phyloP scores from a whole-genome alignment of 169 alveolate species.

The Cryptosporidium xiaoi region DNA sequence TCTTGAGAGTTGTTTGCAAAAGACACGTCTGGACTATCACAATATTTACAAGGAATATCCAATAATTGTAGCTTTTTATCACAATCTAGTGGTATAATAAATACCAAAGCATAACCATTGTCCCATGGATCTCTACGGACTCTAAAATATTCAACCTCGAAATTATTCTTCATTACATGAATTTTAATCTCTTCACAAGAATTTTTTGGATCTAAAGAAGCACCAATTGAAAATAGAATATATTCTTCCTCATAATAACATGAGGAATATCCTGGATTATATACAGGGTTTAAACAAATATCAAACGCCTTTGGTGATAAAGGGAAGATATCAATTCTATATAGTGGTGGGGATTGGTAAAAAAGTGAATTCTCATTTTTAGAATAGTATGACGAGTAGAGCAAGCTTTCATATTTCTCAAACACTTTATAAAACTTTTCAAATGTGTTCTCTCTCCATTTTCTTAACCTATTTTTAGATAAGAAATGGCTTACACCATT shows the following conservation, averaged over 20 bases:
- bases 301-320: constrained; percentile 70
- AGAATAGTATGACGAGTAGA: neutral
- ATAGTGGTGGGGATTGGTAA: constrained; percentile 45
- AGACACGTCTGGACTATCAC: constrained; percentile 80
- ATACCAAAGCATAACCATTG: constrained; percentile 49
- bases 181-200: constrained; percentile 50
- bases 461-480: neutral
- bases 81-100: constrained; percentile 18
- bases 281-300: constrained; percentile 39
- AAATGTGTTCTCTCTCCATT: neutral
- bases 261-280: constrained; percentile 13
- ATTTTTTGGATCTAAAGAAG: constrained; percentile 19
- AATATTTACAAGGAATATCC: constrained; percentile 73
- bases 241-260: neutral
- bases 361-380: constrained; percentile 16
- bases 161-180: constrained; percentile 1
- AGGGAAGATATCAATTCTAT: constrained; percentile 54
- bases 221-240: constrained; percentile 52
- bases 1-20: constrained; percentile 79
- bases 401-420: neutral
- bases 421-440: constrained; percentile 11
- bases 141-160: neutral
- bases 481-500: constrained; percentile 27
- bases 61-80: neutral
- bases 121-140: neutral